A percentile compares a stretch with the other conserved stretches of the same genome.
Evolutionary conservation across 176 grass and related monocot genomes (phyloP).

Genomic region (Poa annua): DNA sequence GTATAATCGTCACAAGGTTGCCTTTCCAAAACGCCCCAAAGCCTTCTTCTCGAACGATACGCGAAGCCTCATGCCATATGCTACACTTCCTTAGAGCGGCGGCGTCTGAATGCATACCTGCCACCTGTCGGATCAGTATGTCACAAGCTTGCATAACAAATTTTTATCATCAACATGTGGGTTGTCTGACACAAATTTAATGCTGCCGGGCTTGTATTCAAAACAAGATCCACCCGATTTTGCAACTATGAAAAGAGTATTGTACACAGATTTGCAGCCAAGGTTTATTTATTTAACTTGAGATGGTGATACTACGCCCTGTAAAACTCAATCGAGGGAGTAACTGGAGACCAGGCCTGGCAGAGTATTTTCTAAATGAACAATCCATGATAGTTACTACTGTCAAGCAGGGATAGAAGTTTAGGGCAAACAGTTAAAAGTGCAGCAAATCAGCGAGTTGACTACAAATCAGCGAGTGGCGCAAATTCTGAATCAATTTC

Average conservation of each 20-base stretch:
- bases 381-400: neutral
- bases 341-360: neutral
- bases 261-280: neutral
- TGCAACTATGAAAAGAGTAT: neutral
- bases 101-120: slow-evolving; percentile 88
- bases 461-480: too few species aligned
- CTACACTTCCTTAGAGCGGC: slow-evolving; percentile 72
- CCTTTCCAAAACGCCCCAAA: slow-evolving; percentile 94
- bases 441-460: too few species aligned
- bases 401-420: too few species aligned
- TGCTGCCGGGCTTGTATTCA: neutral
- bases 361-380: too few species aligned
- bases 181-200: neutral
- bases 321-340: neutral
- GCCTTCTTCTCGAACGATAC: slow-evolving; percentile 82
- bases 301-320: neutral
- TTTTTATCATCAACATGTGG: neutral
- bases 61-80: slow-evolving; percentile 79
- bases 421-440: too few species aligned
- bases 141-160: slow-evolving; percentile 33
- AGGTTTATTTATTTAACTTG: neutral
- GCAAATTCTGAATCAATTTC: too few species aligned
- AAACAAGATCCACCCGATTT: neutral
- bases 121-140: slow-evolving; percentile 65
- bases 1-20: slow-evolving; percentile 87